Percentiles rank a stretch among this genome's conserved stretches.
Conservation (phyloP, 1,139 yeast genomes). For the Trichomonascaceae sp. region DNA sequence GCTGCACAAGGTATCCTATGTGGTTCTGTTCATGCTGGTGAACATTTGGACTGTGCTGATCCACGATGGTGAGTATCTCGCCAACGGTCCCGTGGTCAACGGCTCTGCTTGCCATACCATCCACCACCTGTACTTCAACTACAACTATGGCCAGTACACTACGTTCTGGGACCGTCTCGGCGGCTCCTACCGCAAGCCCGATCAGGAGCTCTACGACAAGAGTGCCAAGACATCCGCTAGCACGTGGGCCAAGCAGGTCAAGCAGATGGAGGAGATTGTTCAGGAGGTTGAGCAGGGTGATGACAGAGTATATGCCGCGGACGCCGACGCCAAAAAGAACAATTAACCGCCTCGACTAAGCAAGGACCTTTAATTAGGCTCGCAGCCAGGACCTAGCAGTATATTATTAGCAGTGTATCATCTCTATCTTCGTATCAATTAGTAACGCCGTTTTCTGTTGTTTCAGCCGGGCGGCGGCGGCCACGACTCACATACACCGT, state of each 20-base stretch:
- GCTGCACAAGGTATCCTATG: conserved; percentile 72
- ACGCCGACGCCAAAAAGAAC: too few species aligned
- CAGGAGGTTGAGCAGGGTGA: conserved; percentile 61
- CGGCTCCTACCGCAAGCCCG: conserved; percentile 86
- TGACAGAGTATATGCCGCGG: conserved; percentile 40
- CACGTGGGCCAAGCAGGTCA: conserved; percentile 62
- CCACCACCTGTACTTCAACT: conserved; percentile 91
- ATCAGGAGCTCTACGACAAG: conserved; percentile 67
- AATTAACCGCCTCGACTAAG: too few species aligned
- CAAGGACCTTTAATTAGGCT: too few species aligned
- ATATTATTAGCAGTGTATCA: too few species aligned
- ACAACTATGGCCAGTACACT: conserved; percentile 96
- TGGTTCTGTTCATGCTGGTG: conserved; percentile 72
- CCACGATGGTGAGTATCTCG: conserved; percentile 92
- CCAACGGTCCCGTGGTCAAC: conserved; percentile 85
- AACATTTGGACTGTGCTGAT: conserved; percentile 98
- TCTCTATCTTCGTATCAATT: too few species aligned
- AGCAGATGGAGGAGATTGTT: conserved; percentile 71
- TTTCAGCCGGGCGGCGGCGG: too few species aligned
- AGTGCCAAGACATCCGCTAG: conserved; percentile 41
- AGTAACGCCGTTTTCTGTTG: too few species aligned
- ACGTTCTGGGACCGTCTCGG: conserved; percentile 97
- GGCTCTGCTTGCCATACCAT: conserved; percentile 98
- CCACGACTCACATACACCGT: too few species aligned
- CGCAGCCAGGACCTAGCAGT: too few species aligned